Evolutionary conservation across 768 basidiomycete species (phyloP), one percentile per base, ranked within the genome.

Genomic region (Clitopilus hobsonii): DNA sequence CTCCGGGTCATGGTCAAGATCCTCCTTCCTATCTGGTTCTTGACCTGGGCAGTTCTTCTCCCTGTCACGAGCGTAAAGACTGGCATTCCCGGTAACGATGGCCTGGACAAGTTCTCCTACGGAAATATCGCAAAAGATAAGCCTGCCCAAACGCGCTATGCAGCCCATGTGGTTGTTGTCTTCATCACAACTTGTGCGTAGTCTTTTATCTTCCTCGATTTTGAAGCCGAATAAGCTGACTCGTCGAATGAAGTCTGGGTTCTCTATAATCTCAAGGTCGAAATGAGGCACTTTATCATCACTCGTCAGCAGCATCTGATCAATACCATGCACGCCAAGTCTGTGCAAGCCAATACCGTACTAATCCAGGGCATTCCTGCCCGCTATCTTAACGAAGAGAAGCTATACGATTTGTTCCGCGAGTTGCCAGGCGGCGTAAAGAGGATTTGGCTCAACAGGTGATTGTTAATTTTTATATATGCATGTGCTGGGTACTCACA

Each of bases 391-490:
- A 85, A 85, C 32, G 86, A 88, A 60, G 69, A 75, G 6, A 84
- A 84, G 3, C 76, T 97, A 25, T 71, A 67, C 38, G 75, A 81
- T 49, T 70, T 96, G 10, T 96, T 91, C 69, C 79, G 81, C n/a
- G 80, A 82, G 54, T 78, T 98, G 2, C 96, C 97, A 0, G 95
- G 95, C 8, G 95, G 95, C 14, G 89, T 95, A 6, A 86, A 85
- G 65, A 83, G 84, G 59, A 84, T 99, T 30, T 99, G 96, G 94
- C 78, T 98, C 32, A 96, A 94, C 68, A 80, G 90, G 85, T 86
- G 55, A 38, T 79, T 53, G 1, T 20, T 16, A n/a, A 50, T n/a
- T 48, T 11, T 26, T 20, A n/a, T 45, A 13, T 32, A 18, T 29
- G 20, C 18, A 3, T 1, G 3, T 5, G 2, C 10, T 26, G 28